Conservation (phyloP, 129 eudicot species). For the Cynara cardunculus region DNA sequence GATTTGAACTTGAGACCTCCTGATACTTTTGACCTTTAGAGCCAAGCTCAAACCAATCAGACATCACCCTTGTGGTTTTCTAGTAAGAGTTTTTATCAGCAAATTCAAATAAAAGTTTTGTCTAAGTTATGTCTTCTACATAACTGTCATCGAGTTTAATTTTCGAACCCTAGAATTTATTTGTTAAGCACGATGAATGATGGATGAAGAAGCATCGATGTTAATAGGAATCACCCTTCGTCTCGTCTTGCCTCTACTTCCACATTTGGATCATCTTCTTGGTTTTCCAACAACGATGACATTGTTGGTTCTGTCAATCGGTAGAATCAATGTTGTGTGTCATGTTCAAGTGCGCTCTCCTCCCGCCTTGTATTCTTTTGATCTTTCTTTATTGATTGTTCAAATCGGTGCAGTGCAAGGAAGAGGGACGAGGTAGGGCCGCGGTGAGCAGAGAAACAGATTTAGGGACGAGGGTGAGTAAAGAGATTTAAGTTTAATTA, state of each 20-base stretch:
- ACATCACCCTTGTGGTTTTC: neutral
- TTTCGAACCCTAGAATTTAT: neutral
- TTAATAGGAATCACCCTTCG: no score
- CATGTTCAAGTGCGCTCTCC: neutral
- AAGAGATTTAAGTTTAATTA: no score
- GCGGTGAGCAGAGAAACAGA: neutral
- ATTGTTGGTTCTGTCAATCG: neutral
- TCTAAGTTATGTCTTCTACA: neutral
- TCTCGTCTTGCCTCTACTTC: neutral
- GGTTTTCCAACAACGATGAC: neutral
- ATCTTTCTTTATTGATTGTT: no score
- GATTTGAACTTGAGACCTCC: no score
- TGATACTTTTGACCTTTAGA: no score
- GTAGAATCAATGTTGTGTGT: neutral
- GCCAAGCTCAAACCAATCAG: no score
- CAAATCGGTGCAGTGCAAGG: neutral
- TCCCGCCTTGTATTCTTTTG: neutral
- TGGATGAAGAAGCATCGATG: neutral
- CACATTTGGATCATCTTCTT: neutral
- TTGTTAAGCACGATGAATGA: no score
- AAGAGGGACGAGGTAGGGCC: neutral
- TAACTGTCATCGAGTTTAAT: neutral
- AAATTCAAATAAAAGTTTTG: neutral
- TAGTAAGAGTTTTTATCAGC: no score
- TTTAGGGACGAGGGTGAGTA: neutral